Evolutionary conservation across 179 eudicot genomes (phyloP).

Genomic region (Vitellaria paradoxa): DNA sequence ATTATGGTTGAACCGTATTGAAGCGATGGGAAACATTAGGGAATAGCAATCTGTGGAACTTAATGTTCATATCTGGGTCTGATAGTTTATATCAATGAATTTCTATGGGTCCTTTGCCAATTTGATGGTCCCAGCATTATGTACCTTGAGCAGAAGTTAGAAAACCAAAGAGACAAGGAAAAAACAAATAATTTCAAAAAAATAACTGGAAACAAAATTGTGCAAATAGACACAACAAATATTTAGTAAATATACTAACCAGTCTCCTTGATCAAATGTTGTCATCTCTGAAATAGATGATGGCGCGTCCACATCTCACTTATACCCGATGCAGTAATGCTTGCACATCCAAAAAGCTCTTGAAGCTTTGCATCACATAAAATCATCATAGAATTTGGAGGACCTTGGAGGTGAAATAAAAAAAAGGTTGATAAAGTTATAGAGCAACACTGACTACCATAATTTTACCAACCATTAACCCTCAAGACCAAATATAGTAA

Average conservation of each 20-base stretch:
- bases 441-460: neutral
- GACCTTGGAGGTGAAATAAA: conserved; percentile 45
- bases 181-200: neutral
- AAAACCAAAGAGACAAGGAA: neutral
- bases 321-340: conserved; percentile 56
- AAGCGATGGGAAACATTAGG: too few relatives aligned
- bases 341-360: conserved; percentile 74
- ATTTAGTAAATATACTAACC: conserved; percentile 36
- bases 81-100: too few relatives aligned
- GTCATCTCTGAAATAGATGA: conserved; percentile 61
- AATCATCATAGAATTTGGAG: conserved; percentile 46
- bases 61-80: too few relatives aligned
- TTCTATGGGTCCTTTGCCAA: neutral
- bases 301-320: conserved; percentile 63
- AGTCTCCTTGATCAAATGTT: conserved; percentile 26
- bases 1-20: too few relatives aligned
- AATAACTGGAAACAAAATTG: too few relatives aligned
- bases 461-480: neutral
- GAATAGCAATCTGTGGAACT: too few relatives aligned
- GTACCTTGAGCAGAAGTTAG: neutral
- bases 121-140: neutral
- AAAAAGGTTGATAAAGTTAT: too few relatives aligned
- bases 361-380: conserved; percentile 74
- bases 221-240: neutral
- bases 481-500: neutral